Conservation (phyloP, 169 alveolate species). For the Babesia ovis region DNA sequence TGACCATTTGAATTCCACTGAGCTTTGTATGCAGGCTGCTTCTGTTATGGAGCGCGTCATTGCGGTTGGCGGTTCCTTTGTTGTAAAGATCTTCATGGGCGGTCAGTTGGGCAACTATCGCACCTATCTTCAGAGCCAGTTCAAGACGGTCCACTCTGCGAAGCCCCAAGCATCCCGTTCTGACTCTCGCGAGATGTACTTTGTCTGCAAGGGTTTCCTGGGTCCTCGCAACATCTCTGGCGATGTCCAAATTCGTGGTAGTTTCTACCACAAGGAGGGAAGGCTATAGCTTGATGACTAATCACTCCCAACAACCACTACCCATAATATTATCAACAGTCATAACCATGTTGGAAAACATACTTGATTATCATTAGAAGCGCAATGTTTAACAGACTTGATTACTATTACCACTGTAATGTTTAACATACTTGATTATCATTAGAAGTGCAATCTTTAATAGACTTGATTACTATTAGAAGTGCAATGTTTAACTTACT, state of each 20-base stretch:
- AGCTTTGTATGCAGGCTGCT: conserved; percentile 75
- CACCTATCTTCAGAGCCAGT: conserved; percentile 72
- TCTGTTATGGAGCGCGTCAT: conserved; percentile 74
- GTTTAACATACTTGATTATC: too few species aligned
- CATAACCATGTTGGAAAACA: too few species aligned
- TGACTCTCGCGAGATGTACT: conserved; percentile 74
- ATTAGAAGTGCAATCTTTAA: too few species aligned
- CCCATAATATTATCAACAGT: too few species aligned
- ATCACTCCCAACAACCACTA: too few species aligned
- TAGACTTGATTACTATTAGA: too few species aligned
- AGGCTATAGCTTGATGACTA: too few species aligned
- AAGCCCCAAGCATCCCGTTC: conserved; percentile 78
- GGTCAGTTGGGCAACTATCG: conserved; percentile 73
- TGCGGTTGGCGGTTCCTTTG: conserved; percentile 77
- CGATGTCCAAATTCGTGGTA: conserved; percentile 76
- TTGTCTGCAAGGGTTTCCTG: conserved; percentile 74
- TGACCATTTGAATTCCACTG: conserved; percentile 79
- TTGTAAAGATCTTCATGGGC: conserved; percentile 79
- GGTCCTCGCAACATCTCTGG: conserved; percentile 72
- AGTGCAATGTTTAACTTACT: too few species aligned
- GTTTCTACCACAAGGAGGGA: conserved; percentile 76
- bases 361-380: too few species aligned
- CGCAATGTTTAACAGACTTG: too few species aligned
- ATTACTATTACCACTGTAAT: too few species aligned
- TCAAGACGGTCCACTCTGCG: conserved; percentile 69